These are phyloP conservation scores for Penicillium steckii DNA, from an alignment of 495 filamentous ascomycete genomes.

Conservation along the genomic window DNA sequence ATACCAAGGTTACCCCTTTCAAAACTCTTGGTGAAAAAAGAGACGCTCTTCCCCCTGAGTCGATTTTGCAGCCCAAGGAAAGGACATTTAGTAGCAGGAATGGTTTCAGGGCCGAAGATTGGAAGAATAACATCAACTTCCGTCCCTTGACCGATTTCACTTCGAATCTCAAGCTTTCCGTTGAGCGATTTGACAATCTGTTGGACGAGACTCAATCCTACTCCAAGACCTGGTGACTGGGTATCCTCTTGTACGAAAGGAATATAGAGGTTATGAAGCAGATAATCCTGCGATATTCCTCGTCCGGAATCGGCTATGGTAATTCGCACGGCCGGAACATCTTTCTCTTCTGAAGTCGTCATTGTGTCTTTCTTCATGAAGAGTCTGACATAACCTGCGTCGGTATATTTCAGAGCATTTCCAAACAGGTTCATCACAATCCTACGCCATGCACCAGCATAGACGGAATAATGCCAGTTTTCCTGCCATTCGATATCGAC, in stretches of 20 bases:
- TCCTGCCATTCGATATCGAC: conserved; percentile 53
- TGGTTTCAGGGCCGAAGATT: conserved; percentile 4
- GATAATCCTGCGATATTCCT: conserved; percentile 67
- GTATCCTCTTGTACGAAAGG: conserved; percentile 73
- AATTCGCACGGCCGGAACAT: conserved; percentile 34
- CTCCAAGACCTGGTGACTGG: conserved; percentile 63
- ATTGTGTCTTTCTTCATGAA: conserved; percentile 11
- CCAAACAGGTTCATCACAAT: conserved; percentile 73
- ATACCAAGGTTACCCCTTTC: conserved; percentile 14
- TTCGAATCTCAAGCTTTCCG: conserved; percentile 59
- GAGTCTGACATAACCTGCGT: conserved; percentile 36
- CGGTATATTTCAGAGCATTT: conserved; percentile 72
- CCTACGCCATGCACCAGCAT: conserved; percentile 62
- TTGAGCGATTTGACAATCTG: conserved; percentile 61
- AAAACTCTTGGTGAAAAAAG: conserved; percentile 21
- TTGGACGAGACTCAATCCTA: conserved; percentile 67
- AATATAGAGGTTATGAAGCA: conserved; percentile 64
- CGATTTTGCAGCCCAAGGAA: conserved; percentile 12
- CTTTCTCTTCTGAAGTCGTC: conserved; percentile 16
- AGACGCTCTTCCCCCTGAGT: conserved; percentile 21
- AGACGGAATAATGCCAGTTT: conserved; percentile 53
- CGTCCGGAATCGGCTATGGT: conserved; percentile 63
- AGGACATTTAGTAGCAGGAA: background rate
- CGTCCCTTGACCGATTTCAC: conserved; percentile 56
- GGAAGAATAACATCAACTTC: conserved; percentile 49